phyloP scores from a whole-genome alignment of 495 filamentous ascomycete species.

The Penicillium subrubescens region DNA sequence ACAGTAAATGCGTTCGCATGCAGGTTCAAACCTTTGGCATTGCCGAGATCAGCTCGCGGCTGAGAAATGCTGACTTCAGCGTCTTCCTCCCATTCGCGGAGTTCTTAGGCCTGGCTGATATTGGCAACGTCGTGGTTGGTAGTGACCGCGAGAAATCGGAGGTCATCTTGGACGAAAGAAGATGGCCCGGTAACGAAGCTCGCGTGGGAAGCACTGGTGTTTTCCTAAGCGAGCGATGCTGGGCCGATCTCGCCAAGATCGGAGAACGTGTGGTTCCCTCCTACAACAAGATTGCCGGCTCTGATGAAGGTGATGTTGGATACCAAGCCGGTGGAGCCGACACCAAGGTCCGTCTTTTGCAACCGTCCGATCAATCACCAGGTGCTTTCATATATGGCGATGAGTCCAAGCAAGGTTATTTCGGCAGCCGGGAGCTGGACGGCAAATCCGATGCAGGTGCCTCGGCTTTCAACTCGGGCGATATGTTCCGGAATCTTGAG shows the following conservation, averaged over 20 bases:
- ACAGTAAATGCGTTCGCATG: conserved; percentile 94
- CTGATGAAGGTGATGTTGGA: conserved; percentile 50
- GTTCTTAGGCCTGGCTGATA: conserved; percentile 85
- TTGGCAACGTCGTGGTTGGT: conserved; percentile 79
- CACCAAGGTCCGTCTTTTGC: conserved; percentile 70
- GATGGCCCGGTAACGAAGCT: conserved; percentile 91
- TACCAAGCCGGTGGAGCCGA: conserved; percentile 52
- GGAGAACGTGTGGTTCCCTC: conserved; percentile 64
- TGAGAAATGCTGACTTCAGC: conserved; percentile 92
- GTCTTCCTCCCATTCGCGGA: conserved; percentile 95
- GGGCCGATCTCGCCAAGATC: conserved; percentile 82
- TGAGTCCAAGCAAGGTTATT: conserved; percentile 71
- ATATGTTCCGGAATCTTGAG: conserved; percentile 98
- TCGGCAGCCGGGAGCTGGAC: conserved; percentile 81
- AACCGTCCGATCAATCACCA: conserved; percentile 58
- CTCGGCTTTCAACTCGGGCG: conserved; percentile 84
- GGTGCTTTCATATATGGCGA: conserved; percentile 70
- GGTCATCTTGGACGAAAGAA: conserved; percentile 80
- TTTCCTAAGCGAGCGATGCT: conserved; percentile 93
- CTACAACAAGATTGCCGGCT: conserved; percentile 50
- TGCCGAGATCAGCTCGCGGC: conserved; percentile 90
- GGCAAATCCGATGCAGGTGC: conserved; percentile 85
- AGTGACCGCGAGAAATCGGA: conserved; percentile 93
- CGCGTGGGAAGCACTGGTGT: conserved; percentile 88
- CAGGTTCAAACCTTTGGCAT: conserved; percentile 96